Evolutionary conservation across 2,329 filamentous ascomycete genomes (phyloP).

Genomic region (Chaetomiaceae sp.): DNA sequence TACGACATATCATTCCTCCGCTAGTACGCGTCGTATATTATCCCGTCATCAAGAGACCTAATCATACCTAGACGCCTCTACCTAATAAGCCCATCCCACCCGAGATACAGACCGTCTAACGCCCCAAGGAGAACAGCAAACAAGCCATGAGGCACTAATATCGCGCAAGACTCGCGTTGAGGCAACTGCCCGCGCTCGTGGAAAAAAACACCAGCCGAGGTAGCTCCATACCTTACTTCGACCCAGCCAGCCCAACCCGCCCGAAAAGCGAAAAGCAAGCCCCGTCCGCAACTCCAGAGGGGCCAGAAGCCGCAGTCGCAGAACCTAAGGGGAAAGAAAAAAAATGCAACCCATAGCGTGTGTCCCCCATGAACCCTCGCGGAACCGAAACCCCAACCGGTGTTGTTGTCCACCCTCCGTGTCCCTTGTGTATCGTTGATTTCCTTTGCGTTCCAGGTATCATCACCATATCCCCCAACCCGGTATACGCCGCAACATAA

Average conservation of each 20-base stretch:
- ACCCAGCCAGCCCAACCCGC: not conserved
- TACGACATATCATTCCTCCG: too few species aligned
- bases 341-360: not conserved
- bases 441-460: conserved; percentile 8
- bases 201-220: not conserved
- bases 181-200: not conserved
- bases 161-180: too few species aligned
- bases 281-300: not conserved
- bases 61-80: too few species aligned
- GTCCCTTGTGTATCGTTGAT: not conserved
- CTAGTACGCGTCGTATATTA: too few species aligned
- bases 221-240: not conserved
- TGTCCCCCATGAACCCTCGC: not conserved
- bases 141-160: too few species aligned
- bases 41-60: too few species aligned
- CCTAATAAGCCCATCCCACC: too few species aligned
- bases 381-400: not conserved
- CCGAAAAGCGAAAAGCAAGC: not conserved
- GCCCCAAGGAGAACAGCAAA: too few species aligned
- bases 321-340: not conserved
- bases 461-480: not conserved
- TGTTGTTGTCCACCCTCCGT: not conserved
- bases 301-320: not conserved
- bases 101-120: too few species aligned
- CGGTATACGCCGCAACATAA: conserved; percentile 4